These are phyloP conservation scores for Aegle marmelos DNA, from an alignment of 345 rosid species.

Conservation along the genomic window DNA sequence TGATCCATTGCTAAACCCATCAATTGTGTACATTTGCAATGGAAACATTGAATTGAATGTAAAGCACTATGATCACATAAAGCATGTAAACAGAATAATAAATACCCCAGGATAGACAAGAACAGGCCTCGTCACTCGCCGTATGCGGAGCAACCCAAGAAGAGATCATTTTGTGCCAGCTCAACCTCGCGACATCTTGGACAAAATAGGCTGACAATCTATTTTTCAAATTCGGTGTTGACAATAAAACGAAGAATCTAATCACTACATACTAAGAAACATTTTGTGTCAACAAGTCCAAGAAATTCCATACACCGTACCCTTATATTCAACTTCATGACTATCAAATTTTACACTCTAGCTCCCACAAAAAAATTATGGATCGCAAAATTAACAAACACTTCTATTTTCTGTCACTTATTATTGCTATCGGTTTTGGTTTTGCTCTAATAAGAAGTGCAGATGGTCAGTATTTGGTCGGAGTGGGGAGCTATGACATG, in stretches of 20 bases:
- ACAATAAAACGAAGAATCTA: background rate
- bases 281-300: background rate
- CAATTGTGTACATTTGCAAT: background rate
- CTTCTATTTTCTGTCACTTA: background rate
- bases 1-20: background rate
- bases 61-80: background rate
- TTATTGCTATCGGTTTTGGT: background rate
- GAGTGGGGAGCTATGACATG: slow-evolving; percentile 55
- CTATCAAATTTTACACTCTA: background rate
- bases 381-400: background rate
- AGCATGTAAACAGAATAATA: background rate
- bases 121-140: slow-evolving; percentile 10
- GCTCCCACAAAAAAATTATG: background rate
- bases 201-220: slow-evolving; percentile 4
- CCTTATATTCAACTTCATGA: slow-evolving; percentile 8
- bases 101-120: slow-evolving; percentile 22
- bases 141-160: slow-evolving; percentile 18
- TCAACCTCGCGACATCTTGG: background rate
- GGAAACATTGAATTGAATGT: no score
- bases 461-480: slow-evolving; percentile 42
- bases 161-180: slow-evolving; percentile 18
- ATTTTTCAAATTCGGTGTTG: background rate
- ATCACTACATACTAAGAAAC: slow-evolving; percentile 22
- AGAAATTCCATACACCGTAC: background rate
- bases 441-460: background rate